Evolutionary conservation across 1,139 yeast genomes (phyloP).

Genomic region (Debaryomyces udenii): DNA sequence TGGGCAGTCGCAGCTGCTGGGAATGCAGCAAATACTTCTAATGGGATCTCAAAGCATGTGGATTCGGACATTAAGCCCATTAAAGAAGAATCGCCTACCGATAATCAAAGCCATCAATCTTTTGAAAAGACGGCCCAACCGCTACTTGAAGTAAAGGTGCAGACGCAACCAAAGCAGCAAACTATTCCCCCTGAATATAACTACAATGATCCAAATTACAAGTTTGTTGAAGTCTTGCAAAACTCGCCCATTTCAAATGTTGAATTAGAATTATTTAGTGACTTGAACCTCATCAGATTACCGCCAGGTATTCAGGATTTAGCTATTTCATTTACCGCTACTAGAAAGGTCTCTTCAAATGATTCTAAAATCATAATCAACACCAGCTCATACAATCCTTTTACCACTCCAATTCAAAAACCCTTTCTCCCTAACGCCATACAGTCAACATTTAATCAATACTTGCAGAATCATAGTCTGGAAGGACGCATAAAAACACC

Average conservation of each 20-base stretch:
- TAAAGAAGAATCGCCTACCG: constrained; percentile 1
- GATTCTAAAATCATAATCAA: constrained; percentile 31
- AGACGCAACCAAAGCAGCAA: not conserved
- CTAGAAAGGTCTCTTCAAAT: constrained; percentile 31
- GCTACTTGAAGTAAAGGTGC: constrained; percentile 5
- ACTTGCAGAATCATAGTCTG: constrained; percentile 19
- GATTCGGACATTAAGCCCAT: constrained; percentile 4
- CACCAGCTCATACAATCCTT: constrained; percentile 31
- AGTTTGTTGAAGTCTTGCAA: constrained; percentile 32
- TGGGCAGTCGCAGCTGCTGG: constrained; percentile 75
- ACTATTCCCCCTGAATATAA: not conserved
- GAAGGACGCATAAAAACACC: constrained; percentile 32
- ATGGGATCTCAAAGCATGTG: constrained; percentile 4
- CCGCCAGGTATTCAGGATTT: constrained; percentile 79
- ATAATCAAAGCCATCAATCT: constrained; percentile 1
- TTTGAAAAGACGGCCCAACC: not conserved
- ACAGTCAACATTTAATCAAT: constrained; percentile 22
- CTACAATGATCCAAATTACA: constrained; percentile 18
- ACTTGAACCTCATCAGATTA: constrained; percentile 47
- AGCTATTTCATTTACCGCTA: constrained; percentile 53
- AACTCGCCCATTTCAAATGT: constrained; percentile 34
- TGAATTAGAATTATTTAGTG: constrained; percentile 42
- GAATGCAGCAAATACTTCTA: constrained; percentile 15
- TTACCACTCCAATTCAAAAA: constrained; percentile 36
- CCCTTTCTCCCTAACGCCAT: constrained; percentile 42